Percentiles rank a stretch among this genome's conserved stretches.
These are phyloP conservation scores for Coemansia sp. DNA, from an alignment of 192 early-diverging fungal species.

Conservation along the genomic window DNA sequence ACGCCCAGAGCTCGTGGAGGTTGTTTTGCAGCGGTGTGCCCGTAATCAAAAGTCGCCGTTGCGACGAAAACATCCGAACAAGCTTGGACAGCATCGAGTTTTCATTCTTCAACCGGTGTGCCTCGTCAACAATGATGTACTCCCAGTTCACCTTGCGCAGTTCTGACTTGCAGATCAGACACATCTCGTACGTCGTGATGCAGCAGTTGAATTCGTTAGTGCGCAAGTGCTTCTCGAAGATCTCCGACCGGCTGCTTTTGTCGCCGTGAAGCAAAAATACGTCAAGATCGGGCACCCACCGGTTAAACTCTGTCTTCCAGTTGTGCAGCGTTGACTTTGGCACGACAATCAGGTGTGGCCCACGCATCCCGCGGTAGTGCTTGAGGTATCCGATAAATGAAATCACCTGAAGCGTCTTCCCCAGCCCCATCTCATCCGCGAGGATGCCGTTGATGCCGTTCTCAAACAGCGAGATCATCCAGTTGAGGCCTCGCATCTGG, in stretches of 20 bases:
- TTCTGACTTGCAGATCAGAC: constrained; percentile 84
- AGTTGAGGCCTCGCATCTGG: constrained; percentile 96
- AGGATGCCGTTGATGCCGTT: constrained; percentile 99
- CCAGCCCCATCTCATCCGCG: constrained; percentile 99
- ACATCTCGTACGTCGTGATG: constrained; percentile 97
- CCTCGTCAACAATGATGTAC: constrained; percentile 83
- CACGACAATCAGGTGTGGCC: constrained; percentile 95
- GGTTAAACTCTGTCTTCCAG: constrained; percentile 90
- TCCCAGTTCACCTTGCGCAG: constrained; percentile 81
- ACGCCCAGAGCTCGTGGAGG: constrained; percentile 97
- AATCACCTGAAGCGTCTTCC: constrained; percentile 96
- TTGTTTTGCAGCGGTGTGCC: constrained; percentile 99
- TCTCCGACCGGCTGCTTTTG: constrained; percentile 75
- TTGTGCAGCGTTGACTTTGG: constrained; percentile 97
- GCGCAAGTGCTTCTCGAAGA: constrained; percentile 62
- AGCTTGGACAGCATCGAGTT: constrained; percentile 95
- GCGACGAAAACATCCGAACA: constrained; percentile 86
- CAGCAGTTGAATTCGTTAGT: constrained; percentile 84
- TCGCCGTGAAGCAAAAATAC: constrained; percentile 90
- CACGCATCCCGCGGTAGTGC: constrained; percentile 71
- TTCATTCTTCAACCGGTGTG: constrained; percentile 87
- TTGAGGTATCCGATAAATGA: constrained; percentile 97
- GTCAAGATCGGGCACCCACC: constrained; percentile 90
- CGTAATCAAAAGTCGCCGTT: constrained; percentile 89
- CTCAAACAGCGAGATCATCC: constrained; percentile 95